These are phyloP conservation scores for Calonectria hawksworthii DNA, from an alignment of 2,329 filamentous ascomycete genomes.

Conservation along the genomic window DNA sequence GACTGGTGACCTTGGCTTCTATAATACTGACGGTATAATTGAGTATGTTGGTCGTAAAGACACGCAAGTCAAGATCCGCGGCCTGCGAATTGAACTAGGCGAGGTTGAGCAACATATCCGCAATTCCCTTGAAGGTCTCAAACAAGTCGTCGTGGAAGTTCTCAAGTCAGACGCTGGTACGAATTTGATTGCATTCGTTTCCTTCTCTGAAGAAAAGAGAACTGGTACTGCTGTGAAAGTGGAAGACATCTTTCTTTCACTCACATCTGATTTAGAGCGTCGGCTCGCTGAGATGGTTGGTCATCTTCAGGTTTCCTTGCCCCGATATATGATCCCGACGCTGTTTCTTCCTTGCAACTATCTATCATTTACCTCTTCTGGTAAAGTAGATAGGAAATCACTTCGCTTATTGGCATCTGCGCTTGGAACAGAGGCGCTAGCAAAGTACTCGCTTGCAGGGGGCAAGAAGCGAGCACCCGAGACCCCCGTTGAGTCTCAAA, in stretches of 20 bases:
- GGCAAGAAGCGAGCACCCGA: slow-evolving; percentile 8
- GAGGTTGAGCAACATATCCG: slow-evolving; percentile 27
- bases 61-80: slow-evolving; percentile 68
- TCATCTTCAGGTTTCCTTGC: not conserved
- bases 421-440: slow-evolving; percentile 19
- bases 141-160: slow-evolving; percentile 1
- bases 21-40: slow-evolving; percentile 52
- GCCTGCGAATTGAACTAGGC: slow-evolving; percentile 63
- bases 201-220: not conserved
- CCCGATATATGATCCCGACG: slow-evolving; percentile 3
- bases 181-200: not conserved
- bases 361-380: not conserved
- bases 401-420: slow-evolving; percentile 15
- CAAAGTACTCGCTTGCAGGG: slow-evolving; percentile 20
- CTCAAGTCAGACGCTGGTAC: not conserved
- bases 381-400: not conserved
- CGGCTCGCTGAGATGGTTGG: not conserved
- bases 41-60: slow-evolving; percentile 65
- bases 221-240: not conserved
- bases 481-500: not conserved
- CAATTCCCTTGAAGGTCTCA: not conserved
- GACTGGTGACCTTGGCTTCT: slow-evolving; percentile 43
- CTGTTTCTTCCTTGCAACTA: not conserved
- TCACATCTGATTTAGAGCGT: not conserved
- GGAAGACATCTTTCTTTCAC: not conserved